Evolutionary conservation across 2,329 filamentous ascomycete genomes (phyloP).

Genomic region (Fusarium scirpi): DNA sequence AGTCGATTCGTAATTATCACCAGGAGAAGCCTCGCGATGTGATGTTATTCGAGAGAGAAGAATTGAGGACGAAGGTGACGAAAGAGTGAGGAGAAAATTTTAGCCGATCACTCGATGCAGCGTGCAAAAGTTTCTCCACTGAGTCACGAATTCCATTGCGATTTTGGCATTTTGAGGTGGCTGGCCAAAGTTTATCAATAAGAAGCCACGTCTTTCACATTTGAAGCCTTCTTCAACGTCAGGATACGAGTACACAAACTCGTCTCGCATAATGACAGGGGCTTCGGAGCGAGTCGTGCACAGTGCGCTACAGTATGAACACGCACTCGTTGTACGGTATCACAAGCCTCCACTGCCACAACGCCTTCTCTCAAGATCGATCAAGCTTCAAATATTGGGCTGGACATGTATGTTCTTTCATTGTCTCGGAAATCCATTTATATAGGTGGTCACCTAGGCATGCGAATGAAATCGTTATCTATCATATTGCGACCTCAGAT

Average conservation of each 20-base stretch:
- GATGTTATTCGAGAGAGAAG: conserved; percentile 14
- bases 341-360: conserved; percentile 6
- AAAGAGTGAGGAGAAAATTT: conserved; percentile 42
- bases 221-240: conserved; percentile 3
- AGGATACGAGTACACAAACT: neutral
- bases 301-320: conserved; percentile 1
- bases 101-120: conserved; percentile 34
- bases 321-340: neutral
- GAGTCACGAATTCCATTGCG: conserved; percentile 28
- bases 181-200: conserved; percentile 1
- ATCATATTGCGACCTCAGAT: neutral
- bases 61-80: conserved; percentile 31
- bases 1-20: neutral
- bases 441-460: accelerated
- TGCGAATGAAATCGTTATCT: neutral
- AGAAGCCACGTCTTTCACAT: conserved; percentile 6
- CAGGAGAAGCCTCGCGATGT: neutral
- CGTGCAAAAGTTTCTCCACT: conserved; percentile 38
- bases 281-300: conserved; percentile 14
- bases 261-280: conserved; percentile 25
- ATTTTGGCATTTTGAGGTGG: conserved; percentile 13
- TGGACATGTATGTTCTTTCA: neutral
- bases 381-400: neutral
- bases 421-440: neutral
- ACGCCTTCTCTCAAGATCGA: neutral